phyloP scores from a whole-genome alignment of 2,329 filamentous ascomycete species.

The Aureobasidium uvarum region DNA sequence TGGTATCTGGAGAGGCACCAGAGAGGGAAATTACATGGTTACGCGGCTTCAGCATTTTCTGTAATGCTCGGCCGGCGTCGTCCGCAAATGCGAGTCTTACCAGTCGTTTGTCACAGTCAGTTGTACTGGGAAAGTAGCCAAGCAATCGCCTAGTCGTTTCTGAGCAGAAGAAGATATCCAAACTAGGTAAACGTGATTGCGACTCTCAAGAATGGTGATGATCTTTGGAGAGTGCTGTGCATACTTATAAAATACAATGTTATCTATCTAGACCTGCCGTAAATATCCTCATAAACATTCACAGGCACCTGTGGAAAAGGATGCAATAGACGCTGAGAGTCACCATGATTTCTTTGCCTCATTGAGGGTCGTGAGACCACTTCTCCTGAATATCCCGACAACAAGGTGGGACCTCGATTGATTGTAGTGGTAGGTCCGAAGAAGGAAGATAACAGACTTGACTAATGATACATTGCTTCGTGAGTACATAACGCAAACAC shows the following conservation, averaged over 20 bases:
- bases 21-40: not conserved
- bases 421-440: not conserved
- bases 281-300: not conserved
- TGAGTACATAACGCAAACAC: conserved; percentile 5
- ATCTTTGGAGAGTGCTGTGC: no score
- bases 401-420: not conserved
- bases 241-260: no score
- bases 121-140: no score
- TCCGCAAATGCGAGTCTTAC: not conserved
- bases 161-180: no score
- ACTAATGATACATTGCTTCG: not conserved
- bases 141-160: no score
- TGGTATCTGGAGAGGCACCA: not conserved
- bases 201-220: no score
- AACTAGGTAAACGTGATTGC: not conserved
- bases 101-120: no score
- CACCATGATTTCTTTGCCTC: not conserved
- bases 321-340: not conserved
- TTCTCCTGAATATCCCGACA: not conserved
- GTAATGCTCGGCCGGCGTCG: not conserved
- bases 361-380: not conserved
- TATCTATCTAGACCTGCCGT: not conserved
- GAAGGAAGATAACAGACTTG: conserved; percentile 1
- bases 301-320: not conserved
- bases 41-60: not conserved